Base-by-base conservation (phyloP, 2,329 filamentous ascomycete species). In the Penicillium concentricum region DNA sequence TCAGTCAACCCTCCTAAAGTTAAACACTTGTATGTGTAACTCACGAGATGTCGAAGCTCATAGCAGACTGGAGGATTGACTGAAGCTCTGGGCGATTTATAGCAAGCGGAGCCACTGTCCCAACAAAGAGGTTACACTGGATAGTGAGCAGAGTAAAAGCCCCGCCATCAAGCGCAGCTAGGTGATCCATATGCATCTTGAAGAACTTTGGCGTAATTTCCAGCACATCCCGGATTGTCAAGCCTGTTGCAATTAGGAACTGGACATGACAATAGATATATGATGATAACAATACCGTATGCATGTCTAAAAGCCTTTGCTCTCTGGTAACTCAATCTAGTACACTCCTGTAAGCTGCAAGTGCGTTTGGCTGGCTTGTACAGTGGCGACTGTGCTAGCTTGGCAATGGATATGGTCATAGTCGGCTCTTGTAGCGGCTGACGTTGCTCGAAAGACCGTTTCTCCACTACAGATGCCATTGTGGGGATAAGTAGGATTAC, bases 41-140 rank as follows among this genome's bases (percentile, higher is more conserved):
- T 42, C 53, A 67, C 64, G 62, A 63, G 18, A 64, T 34, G 26
- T 67, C 57, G n/a, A 66, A 67, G 1, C 45, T 49, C 42, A 67
- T 42, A 18, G 61, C 47, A n/a, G 58, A 34, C 8, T 64, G 39
- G 42, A 67, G 51, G 8, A 67, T 48, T 24, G 55, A 22, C 13
- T 57, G 42, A 16, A 66, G 54, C 37, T 67, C 61, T 8, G 48
- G 49, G 38, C 61, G 54, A 3, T 52, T 38, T 15, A 24, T n/a
- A 2, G 50, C 51, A 59, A 56, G 62, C 0, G 56, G 48, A 4
- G 63, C 64, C n/a, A 66, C 45, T 1, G 63, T 67, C 4, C 64
- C 63, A 10, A 58, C 64, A 10, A 60, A 57, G 0, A 66, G 53
- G 42, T 67, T 67, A 38, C 52, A 60, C 9, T 67, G 65, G 10